Percentiles rank a stretch among this genome's conserved stretches.
These are phyloP conservation scores for Pseudozyma thailandica DNA, from an alignment of 1,284 basidiomycete species.

Conservation along the genomic window DNA sequence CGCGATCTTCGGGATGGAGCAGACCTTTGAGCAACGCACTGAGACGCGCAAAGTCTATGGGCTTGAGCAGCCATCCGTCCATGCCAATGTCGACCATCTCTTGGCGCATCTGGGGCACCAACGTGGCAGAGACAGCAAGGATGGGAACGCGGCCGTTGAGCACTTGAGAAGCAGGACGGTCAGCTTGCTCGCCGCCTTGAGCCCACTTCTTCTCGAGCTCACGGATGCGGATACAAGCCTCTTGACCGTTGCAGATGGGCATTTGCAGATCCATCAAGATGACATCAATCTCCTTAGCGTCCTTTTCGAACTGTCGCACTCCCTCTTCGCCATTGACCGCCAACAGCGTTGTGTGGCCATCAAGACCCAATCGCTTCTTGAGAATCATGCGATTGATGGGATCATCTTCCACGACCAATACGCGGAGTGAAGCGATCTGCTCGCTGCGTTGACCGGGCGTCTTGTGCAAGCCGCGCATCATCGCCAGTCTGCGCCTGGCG, in stretches of 20 bases:
- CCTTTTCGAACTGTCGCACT: constrained; percentile 74
- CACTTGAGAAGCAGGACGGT: constrained; percentile 67
- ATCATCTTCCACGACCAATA: constrained; percentile 72
- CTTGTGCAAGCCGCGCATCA: constrained; percentile 44
- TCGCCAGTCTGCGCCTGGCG: constrained; percentile 33
- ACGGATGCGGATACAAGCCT: constrained; percentile 77
- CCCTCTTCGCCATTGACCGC: constrained; percentile 83
- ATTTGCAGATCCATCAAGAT: constrained; percentile 89
- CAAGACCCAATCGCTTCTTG: constrained; percentile 76
- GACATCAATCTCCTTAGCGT: constrained; percentile 76
- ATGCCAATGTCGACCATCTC: constrained; percentile 76
- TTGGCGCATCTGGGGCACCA: constrained; percentile 75
- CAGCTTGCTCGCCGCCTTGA: constrained; percentile 23
- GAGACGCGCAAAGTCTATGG: constrained; percentile 76
- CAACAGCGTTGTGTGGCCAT: constrained; percentile 77
- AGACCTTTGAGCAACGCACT: constrained; percentile 53
- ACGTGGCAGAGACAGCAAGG: constrained; percentile 83
- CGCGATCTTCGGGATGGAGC: constrained; percentile 46
- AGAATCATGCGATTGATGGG: constrained; percentile 81
- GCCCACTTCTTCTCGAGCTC: constrained; percentile 39
- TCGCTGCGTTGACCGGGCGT: constrained; percentile 12
- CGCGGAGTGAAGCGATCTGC: constrained; percentile 51
- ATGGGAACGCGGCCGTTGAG: constrained; percentile 81
- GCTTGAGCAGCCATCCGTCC: constrained; percentile 89
- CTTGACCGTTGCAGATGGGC: constrained; percentile 83